Base-by-base conservation (phyloP, 2,329 filamentous ascomycete species). In the Trichophyton schoenleinii region DNA sequence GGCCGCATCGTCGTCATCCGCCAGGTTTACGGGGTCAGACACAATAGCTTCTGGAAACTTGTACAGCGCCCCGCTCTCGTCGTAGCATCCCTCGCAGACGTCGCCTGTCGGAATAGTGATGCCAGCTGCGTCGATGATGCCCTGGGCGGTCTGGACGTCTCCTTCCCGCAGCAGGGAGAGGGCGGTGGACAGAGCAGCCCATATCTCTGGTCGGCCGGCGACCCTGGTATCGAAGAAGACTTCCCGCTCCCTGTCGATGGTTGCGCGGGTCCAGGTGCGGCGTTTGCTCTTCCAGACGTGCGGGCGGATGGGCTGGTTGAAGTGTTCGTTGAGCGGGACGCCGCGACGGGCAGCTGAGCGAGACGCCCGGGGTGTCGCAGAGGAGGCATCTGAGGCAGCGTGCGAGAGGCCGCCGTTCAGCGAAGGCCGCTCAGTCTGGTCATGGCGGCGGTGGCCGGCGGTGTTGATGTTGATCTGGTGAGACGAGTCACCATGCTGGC, bases 161-260 rank as follows among this genome's bases (percentile, higher is more conserved):
- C 80, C 77, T 9, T 80, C 79, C 76, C 87, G 87, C 64, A 96
- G 72, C 5, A 88, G 76, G 63, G 87, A 82, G 18, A 90, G 79
- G 0, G 86, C 87, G 0, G 84, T 77, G 53, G 81, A 81, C 13
- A 96, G 73, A 0, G 88, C 86, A 67, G 83, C 83, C 92, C 92
- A 97, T 28, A 94, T 81, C 72, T 96, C 89, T 3, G 80, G 69
- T 3, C 84, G 81, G 1, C 90, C 90, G 0, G 87, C 88, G 15
- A 95, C 89, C 55, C 90, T 80, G 1, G 91, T 96, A 64, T 96
- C 91, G 73, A 95, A 97, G 78, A 95, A 96, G 64, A 90, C 90
- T 57, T 76, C 77, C 57, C 92, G 83, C 74, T 96, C 89, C 36
- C 79, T 80, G 62, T 84, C 82, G 1, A 96, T 78, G 60, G 86